Evolutionary conservation across 1,284 basidiomycete species (phyloP).

Genomic region (Vanrija pseudolonga): DNA sequence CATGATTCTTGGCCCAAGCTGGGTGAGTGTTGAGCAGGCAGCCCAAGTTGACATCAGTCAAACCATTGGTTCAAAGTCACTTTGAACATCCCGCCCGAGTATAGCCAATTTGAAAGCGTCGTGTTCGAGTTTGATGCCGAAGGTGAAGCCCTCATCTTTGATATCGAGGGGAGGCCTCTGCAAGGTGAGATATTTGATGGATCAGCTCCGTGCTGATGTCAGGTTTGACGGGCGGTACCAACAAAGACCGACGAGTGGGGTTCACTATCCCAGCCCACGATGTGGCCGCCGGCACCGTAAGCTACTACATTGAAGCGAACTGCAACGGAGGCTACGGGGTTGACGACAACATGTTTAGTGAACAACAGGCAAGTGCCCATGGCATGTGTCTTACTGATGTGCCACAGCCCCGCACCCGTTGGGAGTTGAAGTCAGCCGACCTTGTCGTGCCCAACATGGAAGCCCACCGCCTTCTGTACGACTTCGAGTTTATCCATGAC

Average conservation of each 20-base stretch:
- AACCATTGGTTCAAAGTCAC: slow-evolving; percentile 88
- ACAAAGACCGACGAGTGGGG: slow-evolving; percentile 80
- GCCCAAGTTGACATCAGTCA: slow-evolving; percentile 43
- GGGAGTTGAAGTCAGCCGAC: slow-evolving; percentile 58
- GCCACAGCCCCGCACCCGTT: background rate
- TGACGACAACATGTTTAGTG: slow-evolving; percentile 5
- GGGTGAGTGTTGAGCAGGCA: slow-evolving; percentile 30
- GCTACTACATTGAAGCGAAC: slow-evolving; percentile 75
- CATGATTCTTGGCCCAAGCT: slow-evolving; percentile 11
- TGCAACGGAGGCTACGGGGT: slow-evolving; percentile 82
- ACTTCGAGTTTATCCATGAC: slow-evolving; percentile 63
- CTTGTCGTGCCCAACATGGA: slow-evolving; percentile 82
- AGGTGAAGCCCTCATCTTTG: slow-evolving; percentile 86
- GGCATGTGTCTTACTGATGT: too few relatives aligned
- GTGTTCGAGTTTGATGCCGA: slow-evolving; percentile 85
- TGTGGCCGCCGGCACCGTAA: slow-evolving; percentile 59
- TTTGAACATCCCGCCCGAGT: slow-evolving; percentile 46
- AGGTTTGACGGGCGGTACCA: slow-evolving; percentile 80
- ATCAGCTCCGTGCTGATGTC: background rate
- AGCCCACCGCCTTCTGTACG: slow-evolving; percentile 75
- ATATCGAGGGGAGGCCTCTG: slow-evolving; percentile 56
- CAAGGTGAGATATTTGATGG: background rate
- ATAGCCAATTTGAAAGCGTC: background rate
- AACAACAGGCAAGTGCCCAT: background rate
- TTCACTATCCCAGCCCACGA: slow-evolving; percentile 71